Evolutionary conservation across 306 rosid genomes (phyloP), one percentile per base, ranked within the genome.

Genomic region (Lathyrus oleraceus): DNA sequence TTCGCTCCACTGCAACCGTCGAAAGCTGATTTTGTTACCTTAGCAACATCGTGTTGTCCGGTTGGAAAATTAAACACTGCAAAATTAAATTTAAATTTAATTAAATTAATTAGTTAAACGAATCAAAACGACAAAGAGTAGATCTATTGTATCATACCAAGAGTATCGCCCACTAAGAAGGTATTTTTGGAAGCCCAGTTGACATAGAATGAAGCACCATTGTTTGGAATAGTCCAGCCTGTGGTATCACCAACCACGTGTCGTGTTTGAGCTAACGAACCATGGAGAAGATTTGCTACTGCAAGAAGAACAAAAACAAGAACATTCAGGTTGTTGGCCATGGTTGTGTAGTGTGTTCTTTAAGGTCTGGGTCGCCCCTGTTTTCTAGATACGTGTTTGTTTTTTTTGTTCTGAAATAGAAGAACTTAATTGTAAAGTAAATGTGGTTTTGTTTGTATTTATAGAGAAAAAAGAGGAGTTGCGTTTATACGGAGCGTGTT

Each of bases 171-270:
- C 0, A 68, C 28, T 0, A 8, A 12, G 79, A 90, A 87, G 73
- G 66, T 86, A 17, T 90, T 54, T 36, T 65, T 78, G 20, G 87
- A 17, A 38, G 96, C 85, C 98, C 98, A 93, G 1, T 10, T 42
- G 73, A 65, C 0, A 58, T 88, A 93, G 25, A 39, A 5, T 1
- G 79, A 0, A 16, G 86, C 61, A 9, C 75, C 91, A 7, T 53
- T 17, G 1, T 88, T 2, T 23, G 90, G 82, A 67, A 84, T 21
- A 60, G 14, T 40, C 98, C 98, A 93, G 1, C 92, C 88, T 0
- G 71, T 51, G 17, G 71, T 8, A 60, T 75, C 96, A 8, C 97
- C 98, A 1, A 93, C 96, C 1, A 70, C 61, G 48, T 85, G 70
- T 8, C 60, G 53, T 9, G 83, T 83, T 6, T 94, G 87, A 0